These are phyloP conservation scores for Lentinula detonsa DNA, from an alignment of 768 basidiomycete genomes.

Conservation along the genomic window DNA sequence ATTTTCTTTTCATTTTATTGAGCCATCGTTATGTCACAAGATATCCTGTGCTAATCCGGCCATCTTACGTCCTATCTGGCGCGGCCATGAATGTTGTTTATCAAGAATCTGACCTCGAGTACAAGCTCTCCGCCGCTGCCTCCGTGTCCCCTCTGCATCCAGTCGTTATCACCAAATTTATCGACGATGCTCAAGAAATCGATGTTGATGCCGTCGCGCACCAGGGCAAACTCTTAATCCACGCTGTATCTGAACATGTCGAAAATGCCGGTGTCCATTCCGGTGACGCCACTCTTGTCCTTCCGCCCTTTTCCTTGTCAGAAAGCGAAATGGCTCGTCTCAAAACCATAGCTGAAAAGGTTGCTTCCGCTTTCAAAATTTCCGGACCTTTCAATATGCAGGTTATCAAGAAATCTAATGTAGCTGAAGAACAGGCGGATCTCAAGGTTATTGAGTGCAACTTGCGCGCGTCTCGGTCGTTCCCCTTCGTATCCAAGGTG, in stretches of 20 bases:
- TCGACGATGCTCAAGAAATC: conserved; percentile 95
- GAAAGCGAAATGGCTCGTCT: conserved; percentile 77
- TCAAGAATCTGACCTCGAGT: conserved; percentile 83
- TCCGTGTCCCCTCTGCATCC: conserved; percentile 95
- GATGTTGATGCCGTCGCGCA: conserved; percentile 97
- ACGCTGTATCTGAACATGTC: conserved; percentile 97
- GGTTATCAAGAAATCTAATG: conserved; percentile 78
- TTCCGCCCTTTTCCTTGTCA: conserved; percentile 84
- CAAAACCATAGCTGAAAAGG: conserved; percentile 92
- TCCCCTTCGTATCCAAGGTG: conserved; percentile 99
- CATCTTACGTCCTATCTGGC: conserved; percentile 97
- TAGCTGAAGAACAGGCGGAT: conserved; percentile 46
- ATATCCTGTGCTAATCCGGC: conserved; percentile 96
- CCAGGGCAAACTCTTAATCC: conserved; percentile 86
- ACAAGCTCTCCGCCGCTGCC: conserved; percentile 95
- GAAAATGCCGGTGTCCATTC: conserved; percentile 99
- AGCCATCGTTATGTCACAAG: conserved; percentile 25
- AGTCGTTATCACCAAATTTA: conserved; percentile 98
- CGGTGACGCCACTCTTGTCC: conserved; percentile 95
- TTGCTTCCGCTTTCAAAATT: conserved; percentile 91
- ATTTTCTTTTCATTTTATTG: conserved; percentile 2
- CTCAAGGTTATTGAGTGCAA: conserved; percentile 99
- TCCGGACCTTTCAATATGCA: conserved; percentile 99
- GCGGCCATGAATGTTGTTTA: conserved; percentile 99
- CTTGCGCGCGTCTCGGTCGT: conserved; percentile 93